A percentile compares a stretch with the other conserved stretches of the same genome.
These are phyloP conservation scores for Castanopsis chinensis DNA, from an alignment of 306 rosid species.

Conservation along the genomic window DNA sequence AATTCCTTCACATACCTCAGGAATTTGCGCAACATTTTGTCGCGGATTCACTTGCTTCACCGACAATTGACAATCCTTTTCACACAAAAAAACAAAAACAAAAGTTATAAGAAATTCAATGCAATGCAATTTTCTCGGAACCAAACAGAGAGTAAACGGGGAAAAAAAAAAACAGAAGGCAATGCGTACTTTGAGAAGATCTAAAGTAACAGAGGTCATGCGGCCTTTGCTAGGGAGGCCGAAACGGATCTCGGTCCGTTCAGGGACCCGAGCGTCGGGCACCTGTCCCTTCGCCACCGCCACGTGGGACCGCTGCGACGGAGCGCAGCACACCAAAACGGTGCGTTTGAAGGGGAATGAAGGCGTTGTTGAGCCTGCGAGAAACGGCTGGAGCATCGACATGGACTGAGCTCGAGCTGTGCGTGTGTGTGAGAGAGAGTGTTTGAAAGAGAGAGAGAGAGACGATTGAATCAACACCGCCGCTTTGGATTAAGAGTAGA, in stretches of 20 bases:
- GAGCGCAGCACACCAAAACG: slow-evolving; percentile 18
- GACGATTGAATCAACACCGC: no score
- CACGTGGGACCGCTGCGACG: slow-evolving; percentile 36
- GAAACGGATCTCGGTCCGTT: slow-evolving; percentile 61
- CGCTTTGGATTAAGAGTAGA: no score
- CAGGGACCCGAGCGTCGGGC: slow-evolving; percentile 12
- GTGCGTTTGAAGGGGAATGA: slow-evolving; percentile 14
- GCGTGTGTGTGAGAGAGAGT: no score
- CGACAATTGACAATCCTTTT: no score
- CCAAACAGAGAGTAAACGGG: no score
- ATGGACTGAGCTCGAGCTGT: no score
- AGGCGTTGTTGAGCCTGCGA: slow-evolving; percentile 2
- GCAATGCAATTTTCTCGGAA: no score
- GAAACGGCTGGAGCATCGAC: slow-evolving; percentile 21
- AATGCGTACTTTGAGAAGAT: slow-evolving; percentile 64
- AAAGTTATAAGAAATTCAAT: no score
- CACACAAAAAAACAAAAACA: no score
- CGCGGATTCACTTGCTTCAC: slow-evolving; percentile 2
- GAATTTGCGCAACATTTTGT: slow-evolving; percentile 80
- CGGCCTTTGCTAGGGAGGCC: slow-evolving; percentile 95
- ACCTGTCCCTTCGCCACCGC: slow-evolving; percentile 44
- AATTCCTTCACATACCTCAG: slow-evolving; percentile 46
- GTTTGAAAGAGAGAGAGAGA: no score
- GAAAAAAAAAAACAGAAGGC: background rate
- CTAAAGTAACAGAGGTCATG: slow-evolving; percentile 73